Percentiles rank a stretch among this genome's conserved stretches.
phyloP scores from a whole-genome alignment of 164 flowering plant genomes.

The Hamamelis virginiana region DNA sequence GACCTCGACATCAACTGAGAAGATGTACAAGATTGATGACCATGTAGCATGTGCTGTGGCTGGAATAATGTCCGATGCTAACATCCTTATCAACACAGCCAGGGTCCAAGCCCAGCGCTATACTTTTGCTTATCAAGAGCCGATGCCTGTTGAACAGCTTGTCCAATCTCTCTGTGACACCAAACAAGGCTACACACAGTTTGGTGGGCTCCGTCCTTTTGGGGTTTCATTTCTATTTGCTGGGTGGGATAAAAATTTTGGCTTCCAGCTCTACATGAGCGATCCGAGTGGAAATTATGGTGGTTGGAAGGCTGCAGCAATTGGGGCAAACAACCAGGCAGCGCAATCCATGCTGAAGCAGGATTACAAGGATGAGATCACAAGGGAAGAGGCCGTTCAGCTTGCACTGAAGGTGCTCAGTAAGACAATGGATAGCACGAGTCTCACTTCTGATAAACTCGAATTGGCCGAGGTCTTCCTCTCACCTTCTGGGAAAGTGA shows the following conservation, averaged over 20 bases:
- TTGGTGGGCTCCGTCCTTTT: constrained; percentile 72
- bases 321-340: constrained; percentile 63
- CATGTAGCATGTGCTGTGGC: constrained; percentile 78
- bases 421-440: constrained; percentile 73
- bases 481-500: constrained; percentile 47
- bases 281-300: constrained; percentile 70
- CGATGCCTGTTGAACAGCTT: constrained; percentile 75
- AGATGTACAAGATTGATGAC: constrained; percentile 76
- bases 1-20: constrained; percentile 58
- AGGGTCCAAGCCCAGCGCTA: constrained; percentile 70
- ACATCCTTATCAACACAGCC: constrained; percentile 67
- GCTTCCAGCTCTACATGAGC: constrained; percentile 69
- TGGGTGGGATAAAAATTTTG: constrained; percentile 62
- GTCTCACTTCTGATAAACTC: constrained; percentile 66
- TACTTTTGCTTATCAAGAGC: constrained; percentile 60
- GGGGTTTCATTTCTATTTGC: constrained; percentile 68
- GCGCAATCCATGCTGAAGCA: constrained; percentile 65
- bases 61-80: constrained; percentile 79
- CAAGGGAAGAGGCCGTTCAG: constrained; percentile 52
- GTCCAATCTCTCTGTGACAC: constrained; percentile 72
- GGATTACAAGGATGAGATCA: constrained; percentile 57
- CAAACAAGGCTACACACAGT: constrained; percentile 73
- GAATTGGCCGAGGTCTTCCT: constrained; percentile 57
- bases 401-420: constrained; percentile 66
- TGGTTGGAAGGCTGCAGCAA: constrained; percentile 70